These are phyloP conservation scores for Aspergillus novoparasiticus DNA, from an alignment of 2,329 filamentous ascomycete genomes.

Conservation along the genomic window DNA sequence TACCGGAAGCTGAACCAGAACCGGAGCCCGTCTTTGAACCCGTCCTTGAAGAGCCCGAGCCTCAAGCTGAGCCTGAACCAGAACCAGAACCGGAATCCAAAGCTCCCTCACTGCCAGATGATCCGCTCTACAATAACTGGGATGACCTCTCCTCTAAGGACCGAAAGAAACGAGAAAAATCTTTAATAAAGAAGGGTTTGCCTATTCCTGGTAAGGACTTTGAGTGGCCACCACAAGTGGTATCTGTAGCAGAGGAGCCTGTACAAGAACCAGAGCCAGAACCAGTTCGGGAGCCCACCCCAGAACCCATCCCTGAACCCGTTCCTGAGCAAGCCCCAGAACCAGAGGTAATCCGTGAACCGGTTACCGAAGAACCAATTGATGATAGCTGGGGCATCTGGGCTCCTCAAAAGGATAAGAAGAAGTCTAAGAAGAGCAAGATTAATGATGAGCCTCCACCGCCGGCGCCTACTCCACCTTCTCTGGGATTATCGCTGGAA, in stretches of 20 bases:
- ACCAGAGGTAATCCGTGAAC: neutral
- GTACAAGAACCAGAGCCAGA: constrained; percentile 18
- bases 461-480: constrained; percentile 51
- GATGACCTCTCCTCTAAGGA: constrained; percentile 41
- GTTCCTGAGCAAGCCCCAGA: constrained; percentile 24
- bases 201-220: constrained; percentile 34
- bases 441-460: constrained; percentile 48
- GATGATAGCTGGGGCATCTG: constrained; percentile 38
- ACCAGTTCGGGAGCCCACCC: constrained; percentile 7
- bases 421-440: constrained; percentile 52
- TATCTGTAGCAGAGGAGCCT: constrained; percentile 25
- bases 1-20: constrained; percentile 18
- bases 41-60: constrained; percentile 27
- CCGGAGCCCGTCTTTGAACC: constrained; percentile 28
- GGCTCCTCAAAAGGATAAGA: constrained; percentile 49
- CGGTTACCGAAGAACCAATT: constrained; percentile 28
- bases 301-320: constrained; percentile 25
- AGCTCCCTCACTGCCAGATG: constrained; percentile 36
- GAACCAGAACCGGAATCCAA: constrained; percentile 26
- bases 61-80: constrained; percentile 23
- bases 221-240: constrained; percentile 25
- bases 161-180: constrained; percentile 48
- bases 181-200: constrained; percentile 29
- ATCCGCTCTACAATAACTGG: constrained; percentile 41
- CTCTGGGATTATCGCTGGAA: constrained; percentile 47